Evolutionary conservation across 2,329 filamentous ascomycete species (phyloP).

Genomic region (Alternaria hordeiaustralica): DNA sequence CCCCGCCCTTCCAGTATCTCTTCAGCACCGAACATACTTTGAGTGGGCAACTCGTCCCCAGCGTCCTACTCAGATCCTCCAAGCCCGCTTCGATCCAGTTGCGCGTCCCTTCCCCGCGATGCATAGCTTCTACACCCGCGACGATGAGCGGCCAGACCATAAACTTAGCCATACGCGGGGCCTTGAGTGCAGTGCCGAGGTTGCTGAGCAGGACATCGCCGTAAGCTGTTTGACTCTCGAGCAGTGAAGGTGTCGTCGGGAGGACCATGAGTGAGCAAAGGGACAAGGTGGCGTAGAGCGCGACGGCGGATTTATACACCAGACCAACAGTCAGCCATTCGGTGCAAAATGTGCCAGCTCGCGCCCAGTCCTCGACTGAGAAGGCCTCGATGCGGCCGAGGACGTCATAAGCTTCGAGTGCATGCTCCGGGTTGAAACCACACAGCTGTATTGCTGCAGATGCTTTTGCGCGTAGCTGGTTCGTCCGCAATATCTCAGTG

Average conservation of each 20-base stretch:
- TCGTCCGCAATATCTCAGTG: constrained; percentile 31
- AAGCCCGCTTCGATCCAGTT: constrained; percentile 30
- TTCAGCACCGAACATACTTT: constrained; percentile 28
- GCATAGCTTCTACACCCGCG: constrained; percentile 34
- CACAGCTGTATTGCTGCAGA: constrained; percentile 7
- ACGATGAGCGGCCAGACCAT: constrained; percentile 36
- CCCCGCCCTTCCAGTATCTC: constrained; percentile 32
- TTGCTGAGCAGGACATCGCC: constrained; percentile 17
- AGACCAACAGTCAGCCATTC: constrained; percentile 35
- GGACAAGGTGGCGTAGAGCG: constrained; percentile 39
- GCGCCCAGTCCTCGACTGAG: constrained; percentile 34
- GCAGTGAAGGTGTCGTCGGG: constrained; percentile 22
- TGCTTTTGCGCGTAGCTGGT: constrained; percentile 26
- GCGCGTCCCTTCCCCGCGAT: constrained; percentile 20
- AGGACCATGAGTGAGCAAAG: constrained; percentile 31
- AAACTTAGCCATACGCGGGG: constrained; percentile 18
- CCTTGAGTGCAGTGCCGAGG: constrained; percentile 14
- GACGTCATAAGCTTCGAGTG: constrained; percentile 26
- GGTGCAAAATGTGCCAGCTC: constrained; percentile 22
- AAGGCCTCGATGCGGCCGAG: constrained; percentile 32
- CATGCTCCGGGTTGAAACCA: constrained; percentile 14
- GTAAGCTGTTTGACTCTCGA: constrained; percentile 20
- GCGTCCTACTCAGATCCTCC: constrained; percentile 18
- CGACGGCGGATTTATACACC: constrained; percentile 32
- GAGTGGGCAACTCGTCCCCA: constrained; percentile 31